Percentiles rank a stretch among this genome's conserved stretches.
phyloP scores from a whole-genome alignment of 2,329 filamentous ascomycete genomes.

The Myriosclerotinia scirpicola region DNA sequence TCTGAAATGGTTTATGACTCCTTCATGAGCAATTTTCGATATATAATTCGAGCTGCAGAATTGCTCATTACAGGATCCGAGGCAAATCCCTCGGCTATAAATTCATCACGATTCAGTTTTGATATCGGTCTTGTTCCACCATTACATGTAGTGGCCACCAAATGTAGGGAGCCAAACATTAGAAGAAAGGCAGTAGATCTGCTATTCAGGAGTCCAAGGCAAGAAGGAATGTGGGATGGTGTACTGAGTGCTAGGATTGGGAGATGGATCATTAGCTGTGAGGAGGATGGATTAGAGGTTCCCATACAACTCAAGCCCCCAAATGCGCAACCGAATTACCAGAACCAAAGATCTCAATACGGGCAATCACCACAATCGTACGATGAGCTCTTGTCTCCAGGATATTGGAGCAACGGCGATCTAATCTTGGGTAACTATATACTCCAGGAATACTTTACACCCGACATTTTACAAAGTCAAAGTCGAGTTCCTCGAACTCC shows the following conservation, averaged over 20 bases:
- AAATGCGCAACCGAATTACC: neutral
- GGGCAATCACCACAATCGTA: neutral
- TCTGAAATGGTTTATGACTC: conserved; percentile 37
- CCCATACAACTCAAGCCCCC: conserved; percentile 18
- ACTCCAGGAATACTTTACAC: conserved; percentile 1
- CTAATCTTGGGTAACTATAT: neutral
- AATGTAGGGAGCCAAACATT: conserved; percentile 58
- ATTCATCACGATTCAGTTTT: conserved; percentile 56
- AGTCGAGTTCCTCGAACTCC: neutral
- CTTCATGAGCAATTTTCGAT: conserved; percentile 31
- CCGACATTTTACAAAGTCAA: conserved; percentile 10
- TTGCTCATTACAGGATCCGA: conserved; percentile 26
- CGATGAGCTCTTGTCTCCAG: neutral
- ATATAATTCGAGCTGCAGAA: conserved; percentile 32
- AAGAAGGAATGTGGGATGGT: conserved; percentile 68
- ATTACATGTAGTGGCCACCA: conserved; percentile 65
- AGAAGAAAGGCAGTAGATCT: conserved; percentile 62
- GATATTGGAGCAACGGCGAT: neutral
- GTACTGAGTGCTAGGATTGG: conserved; percentile 35
- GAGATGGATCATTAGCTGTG: conserved; percentile 33
- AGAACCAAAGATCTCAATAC: neutral
- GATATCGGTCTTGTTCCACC: conserved; percentile 65
- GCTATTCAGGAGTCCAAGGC: conserved; percentile 55
- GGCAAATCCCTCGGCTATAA: conserved; percentile 27
- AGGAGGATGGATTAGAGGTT: conserved; percentile 35